These are phyloP conservation scores for Panicum virgatum DNA, from an alignment of 202 grass and related monocot genomes.

Conservation along the genomic window DNA sequence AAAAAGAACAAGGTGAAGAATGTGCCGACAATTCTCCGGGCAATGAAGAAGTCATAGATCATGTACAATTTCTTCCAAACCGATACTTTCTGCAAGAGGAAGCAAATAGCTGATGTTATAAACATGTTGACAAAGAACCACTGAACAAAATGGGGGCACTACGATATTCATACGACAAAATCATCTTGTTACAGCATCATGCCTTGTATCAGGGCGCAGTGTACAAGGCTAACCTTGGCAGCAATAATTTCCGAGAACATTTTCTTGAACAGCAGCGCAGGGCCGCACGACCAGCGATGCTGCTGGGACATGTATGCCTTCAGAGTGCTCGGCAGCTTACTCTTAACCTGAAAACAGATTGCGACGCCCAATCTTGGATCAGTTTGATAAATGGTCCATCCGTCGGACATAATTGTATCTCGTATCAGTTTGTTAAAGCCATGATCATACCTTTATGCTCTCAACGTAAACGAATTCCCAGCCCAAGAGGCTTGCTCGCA, in stretches of 20 bases:
- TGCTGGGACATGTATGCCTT: constrained; percentile 78
- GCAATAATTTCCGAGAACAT: constrained; percentile 55
- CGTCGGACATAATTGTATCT: background rate
- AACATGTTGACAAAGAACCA: background rate
- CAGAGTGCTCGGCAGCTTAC: constrained; percentile 69
- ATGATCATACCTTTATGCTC: constrained; percentile 56
- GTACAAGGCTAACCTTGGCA: constrained; percentile 49
- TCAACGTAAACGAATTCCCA: constrained; percentile 87
- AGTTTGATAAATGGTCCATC: background rate
- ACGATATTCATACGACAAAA: background rate
- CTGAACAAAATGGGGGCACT: background rate
- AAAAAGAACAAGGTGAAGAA: constrained; percentile 76
- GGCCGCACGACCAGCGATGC: constrained; percentile 86
- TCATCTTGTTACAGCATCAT: background rate
- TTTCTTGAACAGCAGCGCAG: constrained; percentile 70
- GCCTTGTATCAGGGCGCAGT: background rate
- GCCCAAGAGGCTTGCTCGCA: constrained; percentile 64
- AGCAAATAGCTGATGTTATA: background rate
- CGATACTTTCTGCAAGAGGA: constrained; percentile 49
- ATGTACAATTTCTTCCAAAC: constrained; percentile 73
- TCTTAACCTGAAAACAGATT: constrained; percentile 66
- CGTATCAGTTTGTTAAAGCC: background rate
- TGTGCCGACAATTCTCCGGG: constrained; percentile 48
- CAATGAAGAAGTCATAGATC: constrained; percentile 71
- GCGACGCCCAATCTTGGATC: background rate